A percentile compares a stretch with the other conserved stretches of the same genome.
Conservation (phyloP, 257 asterid genomes). For the Forsythia viridissima region DNA sequence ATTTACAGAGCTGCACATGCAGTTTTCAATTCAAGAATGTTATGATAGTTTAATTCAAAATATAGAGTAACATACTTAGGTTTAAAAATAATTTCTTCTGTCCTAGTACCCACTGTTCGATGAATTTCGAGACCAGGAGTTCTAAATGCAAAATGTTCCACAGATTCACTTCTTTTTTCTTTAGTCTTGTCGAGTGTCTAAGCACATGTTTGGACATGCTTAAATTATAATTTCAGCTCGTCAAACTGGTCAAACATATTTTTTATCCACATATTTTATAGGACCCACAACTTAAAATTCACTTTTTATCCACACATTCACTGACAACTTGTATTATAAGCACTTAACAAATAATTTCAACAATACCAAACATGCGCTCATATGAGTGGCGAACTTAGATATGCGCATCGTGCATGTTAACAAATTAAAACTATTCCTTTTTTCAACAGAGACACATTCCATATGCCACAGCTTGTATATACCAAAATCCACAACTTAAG, state of each 20-base stretch:
- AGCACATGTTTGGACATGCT: no score
- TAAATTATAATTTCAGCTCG: no score
- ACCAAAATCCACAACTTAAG: background rate
- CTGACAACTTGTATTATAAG: no score
- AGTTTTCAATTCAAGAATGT: conserved; percentile 17
- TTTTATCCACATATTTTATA: no score
- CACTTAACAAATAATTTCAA: no score
- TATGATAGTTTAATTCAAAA: background rate
- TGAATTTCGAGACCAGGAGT: background rate
- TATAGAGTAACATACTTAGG: background rate
- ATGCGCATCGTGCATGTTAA: background rate
- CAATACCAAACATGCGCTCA: no score
- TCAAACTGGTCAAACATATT: no score
- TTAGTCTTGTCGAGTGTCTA: background rate
- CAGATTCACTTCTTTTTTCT: background rate
- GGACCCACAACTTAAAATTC: no score
- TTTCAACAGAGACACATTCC: background rate
- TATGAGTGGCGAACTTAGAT: background rate
- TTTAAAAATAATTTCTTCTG: background rate
- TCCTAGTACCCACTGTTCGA: background rate
- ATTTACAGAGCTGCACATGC: conserved; percentile 46
- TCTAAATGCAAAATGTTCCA: background rate
- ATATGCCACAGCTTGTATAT: background rate
- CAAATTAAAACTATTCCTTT: no score
- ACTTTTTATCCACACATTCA: no score